Conservation (phyloP, 2,329 filamentous ascomycete genomes). For the Beauveria asiatica region DNA sequence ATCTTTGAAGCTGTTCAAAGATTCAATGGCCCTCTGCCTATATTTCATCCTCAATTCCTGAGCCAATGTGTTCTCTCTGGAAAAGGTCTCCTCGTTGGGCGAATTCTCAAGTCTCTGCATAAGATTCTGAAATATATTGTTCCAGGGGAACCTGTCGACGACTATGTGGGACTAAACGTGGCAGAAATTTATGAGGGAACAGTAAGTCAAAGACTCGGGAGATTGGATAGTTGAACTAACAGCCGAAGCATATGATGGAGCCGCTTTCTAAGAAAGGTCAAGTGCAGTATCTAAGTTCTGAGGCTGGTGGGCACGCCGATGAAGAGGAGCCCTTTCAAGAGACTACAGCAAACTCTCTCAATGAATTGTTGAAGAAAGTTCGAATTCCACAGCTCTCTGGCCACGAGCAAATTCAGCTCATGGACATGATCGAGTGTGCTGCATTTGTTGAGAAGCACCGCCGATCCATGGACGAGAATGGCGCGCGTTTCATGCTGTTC, state of each 20-base stretch:
- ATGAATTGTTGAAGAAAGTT: constrained; percentile 66
- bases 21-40: constrained; percentile 77
- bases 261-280: constrained; percentile 21
- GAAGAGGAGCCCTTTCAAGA: constrained; percentile 62
- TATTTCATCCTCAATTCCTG: constrained; percentile 88
- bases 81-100: constrained; percentile 62
- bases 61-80: constrained; percentile 79
- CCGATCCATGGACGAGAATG: constrained; percentile 84
- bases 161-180: constrained; percentile 60
- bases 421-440: constrained; percentile 76
- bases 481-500: constrained; percentile 77
- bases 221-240: not conserved
- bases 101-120: constrained; percentile 63
- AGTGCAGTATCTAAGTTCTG: constrained; percentile 29
- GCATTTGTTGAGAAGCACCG: constrained; percentile 79
- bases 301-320: constrained; percentile 34
- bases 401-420: constrained; percentile 77
- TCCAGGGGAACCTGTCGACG: constrained; percentile 72
- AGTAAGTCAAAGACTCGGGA: constrained; percentile 14
- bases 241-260: not conserved
- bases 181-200: constrained; percentile 45
- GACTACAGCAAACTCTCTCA: constrained; percentile 59
- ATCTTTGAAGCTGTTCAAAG: constrained; percentile 75
- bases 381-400: constrained; percentile 73
- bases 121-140: constrained; percentile 74